Conservation (phyloP, 2,329 filamentous ascomycete species). For the Colletotrichum camelliae region DNA sequence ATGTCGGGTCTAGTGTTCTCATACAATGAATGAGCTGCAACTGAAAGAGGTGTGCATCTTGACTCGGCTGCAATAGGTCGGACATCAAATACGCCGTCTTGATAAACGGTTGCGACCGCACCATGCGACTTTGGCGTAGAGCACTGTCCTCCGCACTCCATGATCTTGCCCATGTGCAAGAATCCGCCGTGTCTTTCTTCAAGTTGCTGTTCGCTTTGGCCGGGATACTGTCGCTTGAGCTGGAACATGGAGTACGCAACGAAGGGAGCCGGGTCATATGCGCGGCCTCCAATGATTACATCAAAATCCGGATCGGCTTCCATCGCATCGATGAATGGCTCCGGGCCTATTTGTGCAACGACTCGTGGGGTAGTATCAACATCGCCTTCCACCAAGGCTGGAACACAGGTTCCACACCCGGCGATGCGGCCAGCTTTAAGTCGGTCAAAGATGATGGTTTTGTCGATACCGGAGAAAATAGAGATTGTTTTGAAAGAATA, state of each 20-base stretch:
- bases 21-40: background rate
- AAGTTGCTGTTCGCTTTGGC: background rate
- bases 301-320: background rate
- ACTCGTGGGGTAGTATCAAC: background rate
- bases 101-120: background rate
- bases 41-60: background rate
- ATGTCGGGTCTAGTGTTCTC: background rate
- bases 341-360: background rate
- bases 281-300: background rate
- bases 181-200: background rate
- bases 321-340: background rate
- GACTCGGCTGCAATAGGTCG: background rate
- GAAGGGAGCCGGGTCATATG: background rate
- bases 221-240: background rate
- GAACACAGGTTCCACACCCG: background rate
- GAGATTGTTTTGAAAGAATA: background rate
- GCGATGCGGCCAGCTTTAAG: fast-evolving
- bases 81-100: background rate
- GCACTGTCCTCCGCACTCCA: background rate
- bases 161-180: background rate
- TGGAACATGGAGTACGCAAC: background rate
- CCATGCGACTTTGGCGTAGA: background rate
- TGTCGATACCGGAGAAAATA: background rate
- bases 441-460: background rate
- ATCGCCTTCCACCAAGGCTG: background rate